Base-by-base conservation (phyloP, 768 basidiomycete species). In the Trametes cinnabarina region DNA sequence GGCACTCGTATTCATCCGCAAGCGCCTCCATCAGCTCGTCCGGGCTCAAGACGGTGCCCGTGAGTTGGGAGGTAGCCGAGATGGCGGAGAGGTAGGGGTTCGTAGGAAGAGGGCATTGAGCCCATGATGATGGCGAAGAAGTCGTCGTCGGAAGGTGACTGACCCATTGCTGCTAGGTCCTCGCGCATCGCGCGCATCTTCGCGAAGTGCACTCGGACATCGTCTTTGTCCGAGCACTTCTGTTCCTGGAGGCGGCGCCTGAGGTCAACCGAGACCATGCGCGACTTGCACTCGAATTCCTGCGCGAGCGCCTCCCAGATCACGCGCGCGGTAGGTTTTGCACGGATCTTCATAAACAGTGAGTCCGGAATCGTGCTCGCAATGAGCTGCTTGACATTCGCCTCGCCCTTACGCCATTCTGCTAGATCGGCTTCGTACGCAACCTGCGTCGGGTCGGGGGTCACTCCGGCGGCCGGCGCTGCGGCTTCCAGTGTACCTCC, bases 61-160 rank as follows among this genome's bases (percentile, higher is more conserved):
- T 57, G 19, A 71, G 48, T 19, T 51, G 55, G 2, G 64, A 62
- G 2, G 70, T 67, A 2, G 69, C 66, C 15, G 62, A 65, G 30
- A 76, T 51, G n/a, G 71, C 56, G 14, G 72, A 68, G 52, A 74
- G 64, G 41, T 62, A 69, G 22, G n/a, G 71, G 48, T 55, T 73
- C 69, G 51, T 72, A 77, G 17, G 68, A 71, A 8, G 49, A 14
- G 22, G 74, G 74, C 15, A 76, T 68, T 3, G 74, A 76, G 17
- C 61, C 57, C 25, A 74, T 65, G 26, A 76, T 67, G 47, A 77
- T 74, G 2, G 67, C 65, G 22, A 66, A 66, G 51, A 73, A 71
- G 42, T 74, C 69, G 6, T 69, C 63, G 12, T 75, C 68, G 0
- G 63, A 19, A 6, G 71, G 68, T 22, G 67, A 49, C 3, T 67